Base-by-base conservation (phyloP, 306 rosid species). In the Sphenostylis stenocarpa region DNA sequence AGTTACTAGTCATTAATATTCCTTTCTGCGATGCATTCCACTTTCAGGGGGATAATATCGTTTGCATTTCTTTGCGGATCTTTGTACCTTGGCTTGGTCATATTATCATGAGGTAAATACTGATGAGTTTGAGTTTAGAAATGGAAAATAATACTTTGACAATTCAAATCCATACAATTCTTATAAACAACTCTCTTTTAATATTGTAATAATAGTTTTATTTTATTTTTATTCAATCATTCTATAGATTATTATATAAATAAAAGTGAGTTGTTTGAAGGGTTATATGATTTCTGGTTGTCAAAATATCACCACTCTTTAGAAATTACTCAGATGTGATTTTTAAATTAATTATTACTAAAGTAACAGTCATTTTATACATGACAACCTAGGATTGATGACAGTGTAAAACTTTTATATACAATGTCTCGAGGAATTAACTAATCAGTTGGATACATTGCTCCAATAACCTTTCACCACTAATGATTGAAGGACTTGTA, bases 61-160 rank as follows among this genome's bases (percentile, higher is more conserved):
- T 86, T 86, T 36, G 79, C 45, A 56, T 86, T 83, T 83, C 87
- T 86, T 23, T 47, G 77, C 12, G 89, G 23, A 43, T 80, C 89
- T 69, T 20, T 86, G 81, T 86, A 86, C 84, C 87, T 86, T 74
- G 89, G 89, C 64, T 81, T 86, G 14, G 89, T 86, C 79, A 86
- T 86, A 72, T 80, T 86, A 80, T 86, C 89, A 57, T 85, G 86
- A 86, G 85, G 89, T 86, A 80, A 76, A 55, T 63, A 47, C 43
- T 41, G 41, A 53, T 1, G 31, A 53, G 16, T 20, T n/a, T n/a
- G n/a, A n/a, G n/a, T n/a, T n/a, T n/a, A n/a, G n/a, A n/a, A n/a
- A n/a, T n/a, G n/a, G n/a, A n/a, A n/a, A n/a, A n/a, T n/a, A n/a
- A n/a, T n/a, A n/a, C n/a, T n/a, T n/a, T n/a, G n/a, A n/a, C n/a